Percentiles rank a stretch among this genome's conserved stretches.
Conservation (phyloP, 1,284 basidiomycete genomes). For the Fomes fomentarius region DNA sequence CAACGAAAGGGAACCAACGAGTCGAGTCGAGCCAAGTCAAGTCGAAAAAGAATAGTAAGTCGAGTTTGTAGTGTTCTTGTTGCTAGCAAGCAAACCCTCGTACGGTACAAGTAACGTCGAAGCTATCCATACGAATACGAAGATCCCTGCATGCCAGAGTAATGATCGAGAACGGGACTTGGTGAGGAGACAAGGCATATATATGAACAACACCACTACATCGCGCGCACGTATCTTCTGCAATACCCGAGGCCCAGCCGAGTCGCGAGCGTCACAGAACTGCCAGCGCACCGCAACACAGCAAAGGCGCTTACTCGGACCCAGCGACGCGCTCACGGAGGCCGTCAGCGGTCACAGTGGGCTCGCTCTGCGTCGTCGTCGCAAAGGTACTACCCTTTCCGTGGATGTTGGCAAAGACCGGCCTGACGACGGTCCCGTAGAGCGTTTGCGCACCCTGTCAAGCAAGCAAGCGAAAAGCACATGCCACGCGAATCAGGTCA, state of each 20-base stretch:
- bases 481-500: conserved; percentile 11
- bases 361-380: conserved; percentile 28
- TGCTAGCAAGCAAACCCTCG: conserved; percentile 13
- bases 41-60: too few species aligned
- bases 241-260: conserved; percentile 8
- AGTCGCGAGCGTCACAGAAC: conserved; percentile 8
- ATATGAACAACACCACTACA: too few species aligned
- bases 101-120: conserved; percentile 15
- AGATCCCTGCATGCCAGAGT: conserved; percentile 2
- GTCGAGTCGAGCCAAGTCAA: too few species aligned
- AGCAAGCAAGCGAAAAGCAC: conserved; percentile 11
- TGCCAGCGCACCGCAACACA: conserved; percentile 1
- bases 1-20: neutral
- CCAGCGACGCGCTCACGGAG: conserved; percentile 49
- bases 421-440: conserved; percentile 34
- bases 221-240: too few species aligned
- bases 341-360: conserved; percentile 40
- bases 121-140: conserved; percentile 13
- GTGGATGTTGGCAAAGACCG: conserved; percentile 33
- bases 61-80: conserved; percentile 1
- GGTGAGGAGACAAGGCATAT: too few species aligned
- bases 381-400: conserved; percentile 25
- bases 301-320: conserved; percentile 29
- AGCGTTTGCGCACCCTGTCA: conserved; percentile 35
- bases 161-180: neutral